Evolutionary conservation across 495 filamentous ascomycete species (phyloP).

Genomic region (Tuber indicum): DNA sequence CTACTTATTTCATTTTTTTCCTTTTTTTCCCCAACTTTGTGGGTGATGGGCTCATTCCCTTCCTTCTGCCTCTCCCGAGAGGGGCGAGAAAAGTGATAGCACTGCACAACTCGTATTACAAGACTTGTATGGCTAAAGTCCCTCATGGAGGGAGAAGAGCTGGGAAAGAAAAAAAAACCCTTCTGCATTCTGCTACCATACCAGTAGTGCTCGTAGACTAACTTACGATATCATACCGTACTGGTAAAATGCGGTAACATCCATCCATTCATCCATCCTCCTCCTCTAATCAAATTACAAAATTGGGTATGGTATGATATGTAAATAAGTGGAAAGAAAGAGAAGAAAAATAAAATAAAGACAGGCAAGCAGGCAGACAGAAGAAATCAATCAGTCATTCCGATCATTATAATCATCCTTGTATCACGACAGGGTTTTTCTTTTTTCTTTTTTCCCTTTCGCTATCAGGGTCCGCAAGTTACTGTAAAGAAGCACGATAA

Average conservation of each 20-base stretch:
- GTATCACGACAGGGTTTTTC: neutral
- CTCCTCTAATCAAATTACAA: conserved; percentile 2
- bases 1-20: neutral
- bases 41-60: neutral
- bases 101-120: neutral
- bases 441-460: neutral
- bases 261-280: neutral
- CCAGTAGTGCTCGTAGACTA: neutral
- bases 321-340: neutral
- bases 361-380: neutral
- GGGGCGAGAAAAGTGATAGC: neutral
- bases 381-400: neutral
- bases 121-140: conserved; percentile 3
- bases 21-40: neutral
- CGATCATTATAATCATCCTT: neutral
- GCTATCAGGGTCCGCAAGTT: neutral
- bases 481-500: neutral
- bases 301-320: neutral
- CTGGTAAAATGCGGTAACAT: neutral
- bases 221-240: neutral
- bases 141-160: neutral
- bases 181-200: neutral
- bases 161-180: neutral
- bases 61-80: neutral
- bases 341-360: neutral